Conservation (phyloP, 306 rosid genomes). For the Cicer cuneatum region DNA sequence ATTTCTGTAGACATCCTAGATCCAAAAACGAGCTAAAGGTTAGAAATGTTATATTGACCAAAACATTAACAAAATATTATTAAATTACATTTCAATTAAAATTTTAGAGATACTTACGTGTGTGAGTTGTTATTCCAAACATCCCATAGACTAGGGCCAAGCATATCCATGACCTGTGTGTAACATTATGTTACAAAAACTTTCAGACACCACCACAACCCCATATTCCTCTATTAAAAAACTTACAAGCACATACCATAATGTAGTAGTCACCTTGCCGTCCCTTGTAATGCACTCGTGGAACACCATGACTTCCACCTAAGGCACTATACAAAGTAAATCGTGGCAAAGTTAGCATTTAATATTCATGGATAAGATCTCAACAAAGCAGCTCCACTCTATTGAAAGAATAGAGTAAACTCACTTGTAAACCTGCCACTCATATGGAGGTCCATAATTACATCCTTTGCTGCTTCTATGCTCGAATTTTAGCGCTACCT, state of each 20-base stretch:
- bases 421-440: constrained; percentile 97
- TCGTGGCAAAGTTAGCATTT: constrained; percentile 5
- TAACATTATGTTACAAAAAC: constrained; percentile 24
- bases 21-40: constrained; percentile 23
- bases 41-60: constrained; percentile 27
- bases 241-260: constrained; percentile 63
- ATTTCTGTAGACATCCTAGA: constrained; percentile 86
- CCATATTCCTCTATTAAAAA: constrained; percentile 19
- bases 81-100: not conserved
- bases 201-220: constrained; percentile 34
- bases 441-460: constrained; percentile 87
- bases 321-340: constrained; percentile 61
- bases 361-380: constrained; percentile 15
- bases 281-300: constrained; percentile 87
- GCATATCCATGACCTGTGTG: constrained; percentile 89
- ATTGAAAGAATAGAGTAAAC: constrained; percentile 38
- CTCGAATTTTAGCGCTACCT: constrained; percentile 98
- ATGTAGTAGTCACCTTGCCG: constrained; percentile 91
- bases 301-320: constrained; percentile 98
- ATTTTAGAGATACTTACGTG: constrained; percentile 56
- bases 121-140: constrained; percentile 85
- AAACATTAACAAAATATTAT: not conserved
- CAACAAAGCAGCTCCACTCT: not conserved
- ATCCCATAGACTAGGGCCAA: constrained; percentile 97
- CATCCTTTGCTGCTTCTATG: constrained; percentile 96